phyloP scores from a whole-genome alignment of 2,329 filamentous ascomycete species.

The Emmonsiellopsis sp. region DNA sequence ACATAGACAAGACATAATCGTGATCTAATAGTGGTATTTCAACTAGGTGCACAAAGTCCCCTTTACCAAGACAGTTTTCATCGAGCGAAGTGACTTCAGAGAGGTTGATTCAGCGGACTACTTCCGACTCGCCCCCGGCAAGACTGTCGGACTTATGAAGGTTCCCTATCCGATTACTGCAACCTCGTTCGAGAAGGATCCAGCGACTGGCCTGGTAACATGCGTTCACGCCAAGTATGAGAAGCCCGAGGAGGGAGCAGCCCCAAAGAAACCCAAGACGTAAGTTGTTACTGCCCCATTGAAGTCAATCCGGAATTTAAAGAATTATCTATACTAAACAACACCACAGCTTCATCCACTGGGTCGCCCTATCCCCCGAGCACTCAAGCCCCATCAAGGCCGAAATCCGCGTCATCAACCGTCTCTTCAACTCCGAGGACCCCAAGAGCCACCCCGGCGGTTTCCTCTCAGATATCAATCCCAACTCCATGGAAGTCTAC shows the following conservation, averaged over 20 bases:
- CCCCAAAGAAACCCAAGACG: constrained; percentile 58
- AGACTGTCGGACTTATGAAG: constrained; percentile 65
- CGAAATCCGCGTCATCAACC: constrained; percentile 70
- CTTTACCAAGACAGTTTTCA: constrained; percentile 73
- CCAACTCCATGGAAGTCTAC: constrained; percentile 73
- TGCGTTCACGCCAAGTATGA: constrained; percentile 60
- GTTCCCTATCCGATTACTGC: constrained; percentile 62
- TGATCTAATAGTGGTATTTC: not conserved
- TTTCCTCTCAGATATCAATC: constrained; percentile 76
- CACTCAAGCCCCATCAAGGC: constrained; percentile 53
- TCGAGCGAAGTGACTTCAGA: constrained; percentile 71
- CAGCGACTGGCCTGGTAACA: constrained; percentile 53
- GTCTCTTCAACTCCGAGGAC: constrained; percentile 78
- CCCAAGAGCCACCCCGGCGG: constrained; percentile 69
- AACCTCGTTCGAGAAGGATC: constrained; percentile 59
- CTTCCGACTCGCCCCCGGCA: constrained; percentile 67
- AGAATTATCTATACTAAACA: not conserved
- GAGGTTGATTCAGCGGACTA: constrained; percentile 64
- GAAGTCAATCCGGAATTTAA: not conserved
- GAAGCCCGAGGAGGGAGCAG: constrained; percentile 56
- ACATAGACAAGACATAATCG: not conserved
- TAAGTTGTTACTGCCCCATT: constrained; percentile 28
- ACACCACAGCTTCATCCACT: constrained; percentile 59
- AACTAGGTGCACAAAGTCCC: constrained; percentile 40
- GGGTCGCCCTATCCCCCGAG: constrained; percentile 64